Evolutionary conservation across 2,329 filamentous ascomycete genomes (phyloP).

Genomic region (Alternaria solani): DNA sequence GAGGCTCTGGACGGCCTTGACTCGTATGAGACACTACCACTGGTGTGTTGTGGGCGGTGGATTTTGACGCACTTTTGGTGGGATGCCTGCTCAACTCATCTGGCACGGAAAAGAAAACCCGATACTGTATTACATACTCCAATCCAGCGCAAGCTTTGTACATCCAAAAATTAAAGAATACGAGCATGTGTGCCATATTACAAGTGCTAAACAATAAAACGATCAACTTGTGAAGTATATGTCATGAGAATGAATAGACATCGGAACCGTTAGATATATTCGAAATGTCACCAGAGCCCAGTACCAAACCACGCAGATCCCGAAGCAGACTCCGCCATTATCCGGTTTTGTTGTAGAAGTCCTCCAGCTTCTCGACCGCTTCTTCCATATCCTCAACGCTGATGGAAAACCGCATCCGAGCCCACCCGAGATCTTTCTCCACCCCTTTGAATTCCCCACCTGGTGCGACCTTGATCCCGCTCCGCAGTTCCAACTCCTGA

Average conservation of each 20-base stretch:
- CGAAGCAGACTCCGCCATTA: neutral
- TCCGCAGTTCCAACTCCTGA: slow-evolving; percentile 18
- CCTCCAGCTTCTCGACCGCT: slow-evolving; percentile 24
- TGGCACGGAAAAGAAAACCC: neutral
- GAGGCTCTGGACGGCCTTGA: neutral
- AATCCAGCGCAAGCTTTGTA: slow-evolving; percentile 4
- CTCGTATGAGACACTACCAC: neutral
- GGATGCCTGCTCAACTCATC: neutral
- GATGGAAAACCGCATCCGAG: slow-evolving; percentile 36
- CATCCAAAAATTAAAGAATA: neutral
- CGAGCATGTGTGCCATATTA: neutral
- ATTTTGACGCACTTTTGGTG: neutral
- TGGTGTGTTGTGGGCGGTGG: neutral
- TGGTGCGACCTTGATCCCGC: slow-evolving; percentile 31
- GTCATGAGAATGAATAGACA: neutral
- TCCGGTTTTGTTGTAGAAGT: slow-evolving; percentile 16
- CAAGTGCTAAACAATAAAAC: neutral
- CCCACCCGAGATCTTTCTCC: slow-evolving; percentile 42
- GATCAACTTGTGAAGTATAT: neutral
- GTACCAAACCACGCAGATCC: neutral
- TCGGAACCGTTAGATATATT: neutral
- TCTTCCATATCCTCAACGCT: slow-evolving; percentile 22
- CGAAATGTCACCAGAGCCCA: neutral
- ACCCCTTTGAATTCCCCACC: slow-evolving; percentile 34
- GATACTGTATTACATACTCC: slow-evolving; percentile 2